Evolutionary conservation across 2,329 filamentous ascomycete genomes (phyloP).

Genomic region (Chrysoporthe austroafricana): DNA sequence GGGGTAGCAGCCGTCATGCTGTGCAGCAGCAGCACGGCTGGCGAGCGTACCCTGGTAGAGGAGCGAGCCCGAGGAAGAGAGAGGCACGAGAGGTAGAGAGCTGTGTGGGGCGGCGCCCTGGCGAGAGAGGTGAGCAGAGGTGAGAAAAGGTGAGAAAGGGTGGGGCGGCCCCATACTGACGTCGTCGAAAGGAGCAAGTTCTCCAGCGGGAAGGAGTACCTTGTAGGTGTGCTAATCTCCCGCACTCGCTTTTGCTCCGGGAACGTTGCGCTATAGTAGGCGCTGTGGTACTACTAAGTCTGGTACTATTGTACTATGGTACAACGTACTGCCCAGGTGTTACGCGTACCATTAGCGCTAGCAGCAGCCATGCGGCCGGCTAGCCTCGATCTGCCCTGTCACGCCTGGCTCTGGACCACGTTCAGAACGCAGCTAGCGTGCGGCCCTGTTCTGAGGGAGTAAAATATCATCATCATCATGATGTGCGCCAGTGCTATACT

Average conservation of each 20-base stretch:
- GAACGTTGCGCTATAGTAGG: not conserved
- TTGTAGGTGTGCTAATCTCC: conserved; percentile 6
- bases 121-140: not conserved
- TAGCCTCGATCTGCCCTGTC: not conserved
- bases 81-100: not conserved
- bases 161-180: conserved; percentile 18
- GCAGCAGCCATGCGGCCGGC: not conserved
- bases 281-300: too few species aligned
- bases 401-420: not conserved
- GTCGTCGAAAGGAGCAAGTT: conserved; percentile 10
- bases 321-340: not conserved
- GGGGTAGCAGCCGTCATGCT: too few species aligned
- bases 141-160: not conserved
- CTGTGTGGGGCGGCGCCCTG: too few species aligned
- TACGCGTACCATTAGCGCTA: not conserved
- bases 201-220: not conserved
- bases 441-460: too few species aligned
- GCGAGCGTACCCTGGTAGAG: too few species aligned
- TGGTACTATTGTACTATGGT: not conserved
- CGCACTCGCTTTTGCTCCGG: conserved; percentile 5
- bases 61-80: too few species aligned
- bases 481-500: too few species aligned
- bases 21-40: too few species aligned
- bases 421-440: not conserved
- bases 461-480: too few species aligned